Evolutionary conservation across 73 alveolate genomes (phyloP).

Genomic region (Tetrahymena thermophila): DNA sequence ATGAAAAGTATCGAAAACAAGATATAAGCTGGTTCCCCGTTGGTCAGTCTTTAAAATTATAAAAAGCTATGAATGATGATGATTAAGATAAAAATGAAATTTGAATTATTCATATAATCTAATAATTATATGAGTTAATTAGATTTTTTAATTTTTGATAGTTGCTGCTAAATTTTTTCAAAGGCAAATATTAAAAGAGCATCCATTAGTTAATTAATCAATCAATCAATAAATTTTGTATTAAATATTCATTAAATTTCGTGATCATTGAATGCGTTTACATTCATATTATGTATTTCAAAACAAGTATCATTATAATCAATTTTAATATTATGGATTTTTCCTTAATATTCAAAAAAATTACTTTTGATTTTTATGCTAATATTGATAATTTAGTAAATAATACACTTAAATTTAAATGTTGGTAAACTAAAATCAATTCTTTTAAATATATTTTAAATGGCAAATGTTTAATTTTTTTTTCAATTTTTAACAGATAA

Average conservation of each 20-base stretch:
- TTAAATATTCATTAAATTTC: no score
- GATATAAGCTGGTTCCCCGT: constrained; percentile 89
- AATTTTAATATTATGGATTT: no score
- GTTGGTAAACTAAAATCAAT: background rate
- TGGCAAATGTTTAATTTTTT: no score
- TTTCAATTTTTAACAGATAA: background rate
- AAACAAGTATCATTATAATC: background rate
- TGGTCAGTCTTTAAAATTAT: constrained; percentile 44
- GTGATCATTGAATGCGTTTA: no score
- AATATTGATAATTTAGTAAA: no score
- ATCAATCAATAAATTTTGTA: no score
- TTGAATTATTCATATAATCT: background rate
- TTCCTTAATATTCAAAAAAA: background rate
- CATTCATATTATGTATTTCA: no score
- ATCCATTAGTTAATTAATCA: no score
- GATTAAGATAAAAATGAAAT: background rate
- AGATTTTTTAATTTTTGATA: no score
- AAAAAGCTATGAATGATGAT: background rate
- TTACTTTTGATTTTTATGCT: background rate
- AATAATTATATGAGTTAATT: background rate
- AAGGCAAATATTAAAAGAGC: background rate
- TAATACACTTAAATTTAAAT: no score
- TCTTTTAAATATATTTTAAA: no score
- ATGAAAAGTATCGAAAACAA: constrained; percentile 60
- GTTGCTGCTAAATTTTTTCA: no score